Percentiles rank a stretch among this genome's conserved stretches.
phyloP scores from a whole-genome alignment of 1,139 yeast genomes.

The Suhomyces atakaporum region DNA sequence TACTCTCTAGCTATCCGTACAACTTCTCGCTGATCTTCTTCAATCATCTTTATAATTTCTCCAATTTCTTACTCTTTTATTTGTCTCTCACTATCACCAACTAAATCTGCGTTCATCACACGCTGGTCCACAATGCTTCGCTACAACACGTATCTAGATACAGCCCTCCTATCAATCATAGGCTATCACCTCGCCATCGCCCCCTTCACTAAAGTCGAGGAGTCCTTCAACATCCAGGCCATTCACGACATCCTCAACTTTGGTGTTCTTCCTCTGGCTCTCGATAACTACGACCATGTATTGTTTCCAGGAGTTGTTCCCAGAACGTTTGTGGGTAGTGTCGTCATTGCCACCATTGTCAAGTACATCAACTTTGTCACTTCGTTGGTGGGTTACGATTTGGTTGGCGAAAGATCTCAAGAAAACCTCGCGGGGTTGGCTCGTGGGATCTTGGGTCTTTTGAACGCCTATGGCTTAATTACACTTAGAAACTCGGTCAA shows the following conservation, averaged over 20 bases:
- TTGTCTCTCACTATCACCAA: too few relatives aligned
- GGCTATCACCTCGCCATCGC: slow-evolving; percentile 53
- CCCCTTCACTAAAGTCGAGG: slow-evolving; percentile 93
- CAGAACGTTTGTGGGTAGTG: slow-evolving; percentile 78
- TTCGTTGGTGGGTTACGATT: slow-evolving; percentile 21
- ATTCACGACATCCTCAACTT: slow-evolving; percentile 74
- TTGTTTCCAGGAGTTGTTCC: slow-evolving; percentile 90
- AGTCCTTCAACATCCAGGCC: slow-evolving; percentile 90
- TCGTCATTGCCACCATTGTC: slow-evolving; percentile 48
- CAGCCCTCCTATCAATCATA: slow-evolving; percentile 32
- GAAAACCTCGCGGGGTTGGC: slow-evolving; percentile 49
- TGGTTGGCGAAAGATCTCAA: slow-evolving; percentile 31
- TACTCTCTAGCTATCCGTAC: too few relatives aligned
- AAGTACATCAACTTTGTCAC: slow-evolving; percentile 31
- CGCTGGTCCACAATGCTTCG: slow-evolving; percentile 9
- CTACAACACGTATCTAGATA: slow-evolving; percentile 29
- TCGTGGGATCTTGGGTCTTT: slow-evolving; percentile 55
- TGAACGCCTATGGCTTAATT: slow-evolving; percentile 40
- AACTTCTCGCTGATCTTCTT: too few relatives aligned
- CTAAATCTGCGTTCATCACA: too few relatives aligned
- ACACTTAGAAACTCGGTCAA: slow-evolving; percentile 29
- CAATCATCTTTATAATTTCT: too few relatives aligned
- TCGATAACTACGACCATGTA: slow-evolving; percentile 64
- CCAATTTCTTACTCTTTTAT: too few relatives aligned
- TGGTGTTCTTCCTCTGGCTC: slow-evolving; percentile 50